These are phyloP conservation scores for Phytophthora constricta DNA, from an alignment of 352 stramenopile genomes.

Conservation along the genomic window DNA sequence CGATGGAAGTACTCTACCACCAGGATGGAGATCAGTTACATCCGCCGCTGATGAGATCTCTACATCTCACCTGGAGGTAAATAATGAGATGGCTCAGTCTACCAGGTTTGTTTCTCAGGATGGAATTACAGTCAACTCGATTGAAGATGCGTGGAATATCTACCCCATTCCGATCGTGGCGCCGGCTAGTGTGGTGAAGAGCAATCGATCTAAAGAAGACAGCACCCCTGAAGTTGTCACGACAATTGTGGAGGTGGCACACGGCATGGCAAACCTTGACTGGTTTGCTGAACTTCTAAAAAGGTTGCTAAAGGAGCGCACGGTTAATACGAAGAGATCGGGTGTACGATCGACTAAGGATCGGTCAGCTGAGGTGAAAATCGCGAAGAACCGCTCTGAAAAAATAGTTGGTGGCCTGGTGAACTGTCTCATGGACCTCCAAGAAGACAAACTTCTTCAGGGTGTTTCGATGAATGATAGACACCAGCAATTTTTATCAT, in stretches of 20 bases:
- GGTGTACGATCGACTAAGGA: constrained; percentile 39
- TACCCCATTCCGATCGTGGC: constrained; percentile 62
- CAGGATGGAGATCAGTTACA: constrained; percentile 55
- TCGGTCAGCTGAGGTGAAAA: constrained; percentile 53
- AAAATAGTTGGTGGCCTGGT: constrained; percentile 75
- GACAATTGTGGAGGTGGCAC: constrained; percentile 82
- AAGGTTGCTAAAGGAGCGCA: constrained; percentile 52
- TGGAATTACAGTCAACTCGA: constrained; percentile 48
- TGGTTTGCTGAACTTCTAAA: constrained; percentile 82
- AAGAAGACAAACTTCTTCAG: constrained; percentile 67
- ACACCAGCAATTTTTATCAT: constrained; percentile 75
- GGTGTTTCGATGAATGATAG: constrained; percentile 59
- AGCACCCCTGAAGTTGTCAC: constrained; percentile 62
- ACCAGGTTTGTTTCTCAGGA: constrained; percentile 67
- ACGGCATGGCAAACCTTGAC: constrained; percentile 68
- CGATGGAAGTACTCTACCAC: constrained; percentile 50
- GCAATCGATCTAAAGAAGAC: constrained; percentile 65
- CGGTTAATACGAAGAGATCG: constrained; percentile 17
- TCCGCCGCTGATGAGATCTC: constrained; percentile 4
- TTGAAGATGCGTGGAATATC: constrained; percentile 68
- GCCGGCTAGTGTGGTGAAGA: constrained; percentile 72
- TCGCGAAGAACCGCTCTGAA: constrained; percentile 60
- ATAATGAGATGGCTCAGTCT: background rate
- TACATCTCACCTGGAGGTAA: constrained; percentile 1
- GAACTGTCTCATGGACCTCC: constrained; percentile 68